Evolutionary conservation across 2,329 filamentous ascomycete genomes (phyloP).

Genomic region (Nannizzia gypsea): DNA sequence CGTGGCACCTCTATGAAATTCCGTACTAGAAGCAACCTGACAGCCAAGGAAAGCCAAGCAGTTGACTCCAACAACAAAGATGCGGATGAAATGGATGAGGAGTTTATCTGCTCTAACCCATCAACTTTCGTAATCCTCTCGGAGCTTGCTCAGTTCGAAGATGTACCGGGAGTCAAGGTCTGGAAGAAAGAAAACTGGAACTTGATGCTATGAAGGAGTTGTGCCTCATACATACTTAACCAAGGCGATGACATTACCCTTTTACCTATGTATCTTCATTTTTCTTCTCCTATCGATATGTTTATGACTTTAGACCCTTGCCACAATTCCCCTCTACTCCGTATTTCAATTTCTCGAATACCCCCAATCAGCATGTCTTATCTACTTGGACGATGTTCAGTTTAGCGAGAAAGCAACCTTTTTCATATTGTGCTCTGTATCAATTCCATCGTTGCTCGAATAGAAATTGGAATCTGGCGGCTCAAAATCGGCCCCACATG

Average conservation of each 20-base stretch:
- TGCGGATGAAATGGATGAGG: conserved; percentile 5
- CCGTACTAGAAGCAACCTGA: background rate
- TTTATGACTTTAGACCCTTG: background rate
- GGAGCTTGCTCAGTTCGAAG: conserved; percentile 11
- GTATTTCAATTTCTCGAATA: background rate
- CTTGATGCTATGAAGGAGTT: background rate
- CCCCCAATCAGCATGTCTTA: background rate
- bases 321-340: background rate
- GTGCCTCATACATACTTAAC: background rate
- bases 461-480: background rate
- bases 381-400: background rate
- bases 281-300: background rate
- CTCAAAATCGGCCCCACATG: background rate
- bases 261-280: background rate
- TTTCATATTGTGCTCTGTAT: background rate
- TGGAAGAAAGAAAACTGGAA: conserved; percentile 18
- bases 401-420: background rate
- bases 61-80: background rate
- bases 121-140: background rate
- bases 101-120: background rate
- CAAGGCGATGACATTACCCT: background rate
- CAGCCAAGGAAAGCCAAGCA: background rate
- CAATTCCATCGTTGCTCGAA: background rate
- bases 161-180: conserved; percentile 17
- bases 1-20: background rate